Evolutionary conservation across 768 basidiomycete genomes (phyloP).

Genomic region (Crepidotus variabilis): DNA sequence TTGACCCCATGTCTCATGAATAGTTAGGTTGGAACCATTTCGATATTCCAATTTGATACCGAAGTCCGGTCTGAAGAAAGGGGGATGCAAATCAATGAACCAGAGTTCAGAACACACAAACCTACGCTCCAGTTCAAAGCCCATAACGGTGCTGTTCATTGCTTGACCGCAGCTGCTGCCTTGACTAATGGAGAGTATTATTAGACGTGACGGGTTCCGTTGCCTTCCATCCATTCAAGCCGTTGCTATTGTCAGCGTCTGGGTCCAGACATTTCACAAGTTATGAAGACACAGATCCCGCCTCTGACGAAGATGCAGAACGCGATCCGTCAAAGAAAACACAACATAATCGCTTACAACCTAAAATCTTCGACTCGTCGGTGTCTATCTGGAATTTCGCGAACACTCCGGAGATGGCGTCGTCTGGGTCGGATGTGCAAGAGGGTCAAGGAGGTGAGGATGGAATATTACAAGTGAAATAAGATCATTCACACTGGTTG

Average conservation of each 20-base stretch:
- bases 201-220: slow-evolving; percentile 74
- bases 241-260: slow-evolving; percentile 60
- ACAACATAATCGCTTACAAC: not conserved
- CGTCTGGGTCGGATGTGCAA: too few species aligned
- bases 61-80: not conserved
- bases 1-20: not conserved
- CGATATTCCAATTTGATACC: slow-evolving; percentile 50
- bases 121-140: slow-evolving; percentile 35
- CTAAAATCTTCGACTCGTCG: slow-evolving; percentile 21
- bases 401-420: not conserved
- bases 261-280: slow-evolving; percentile 72
- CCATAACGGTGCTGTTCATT: slow-evolving; percentile 45
- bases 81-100: not conserved
- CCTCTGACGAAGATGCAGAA: slow-evolving; percentile 18
- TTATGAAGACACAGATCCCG: slow-evolving; percentile 22
- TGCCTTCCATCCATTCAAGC: slow-evolving; percentile 62
- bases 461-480: too few species aligned
- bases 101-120: not conserved
- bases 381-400: slow-evolving; percentile 30
- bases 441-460: too few species aligned
- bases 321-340: not conserved
- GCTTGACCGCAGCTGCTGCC: not conserved
- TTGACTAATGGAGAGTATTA: not conserved
- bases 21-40: slow-evolving; percentile 53
- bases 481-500: too few species aligned